phyloP scores from a whole-genome alignment of 176 grass and related monocot genomes.

The Cocos nucifera region DNA sequence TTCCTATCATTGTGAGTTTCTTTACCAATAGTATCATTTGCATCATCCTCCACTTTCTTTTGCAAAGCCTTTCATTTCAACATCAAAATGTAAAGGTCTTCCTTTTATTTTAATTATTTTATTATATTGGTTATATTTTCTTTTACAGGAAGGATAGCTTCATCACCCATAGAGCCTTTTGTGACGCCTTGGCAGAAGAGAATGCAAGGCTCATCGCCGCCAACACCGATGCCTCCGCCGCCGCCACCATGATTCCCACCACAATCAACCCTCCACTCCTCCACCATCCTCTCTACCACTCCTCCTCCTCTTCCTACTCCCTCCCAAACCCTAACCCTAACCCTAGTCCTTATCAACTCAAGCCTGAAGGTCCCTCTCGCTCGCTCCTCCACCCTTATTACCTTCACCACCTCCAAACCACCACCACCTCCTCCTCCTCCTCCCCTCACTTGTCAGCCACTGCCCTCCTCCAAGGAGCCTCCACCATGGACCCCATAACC shows the following conservation, averaged over 20 bases:
- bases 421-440: neutral
- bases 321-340: conserved; percentile 6
- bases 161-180: conserved; percentile 92
- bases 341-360: neutral
- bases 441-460: conserved; percentile 24
- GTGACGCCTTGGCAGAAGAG: conserved; percentile 97
- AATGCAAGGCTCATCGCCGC: conserved; percentile 63
- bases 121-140: too few species aligned
- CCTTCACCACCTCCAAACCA: conserved; percentile 3
- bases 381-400: conserved; percentile 15
- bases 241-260: neutral
- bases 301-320: neutral
- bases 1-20: too few species aligned
- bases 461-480: conserved; percentile 23
- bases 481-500: conserved; percentile 12
- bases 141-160: conserved; percentile 80
- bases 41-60: too few species aligned
- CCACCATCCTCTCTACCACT: conserved; percentile 29
- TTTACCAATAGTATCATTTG: too few species aligned
- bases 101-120: too few species aligned
- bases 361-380: conserved; percentile 27
- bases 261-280: too few species aligned
- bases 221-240: conserved; percentile 19
- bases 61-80: too few species aligned
- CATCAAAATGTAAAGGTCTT: too few species aligned